Evolutionary conservation across 1,139 yeast species (phyloP), one percentile per base, ranked within the genome.

Genomic region (Kurtzmaniella quercitrusa): DNA sequence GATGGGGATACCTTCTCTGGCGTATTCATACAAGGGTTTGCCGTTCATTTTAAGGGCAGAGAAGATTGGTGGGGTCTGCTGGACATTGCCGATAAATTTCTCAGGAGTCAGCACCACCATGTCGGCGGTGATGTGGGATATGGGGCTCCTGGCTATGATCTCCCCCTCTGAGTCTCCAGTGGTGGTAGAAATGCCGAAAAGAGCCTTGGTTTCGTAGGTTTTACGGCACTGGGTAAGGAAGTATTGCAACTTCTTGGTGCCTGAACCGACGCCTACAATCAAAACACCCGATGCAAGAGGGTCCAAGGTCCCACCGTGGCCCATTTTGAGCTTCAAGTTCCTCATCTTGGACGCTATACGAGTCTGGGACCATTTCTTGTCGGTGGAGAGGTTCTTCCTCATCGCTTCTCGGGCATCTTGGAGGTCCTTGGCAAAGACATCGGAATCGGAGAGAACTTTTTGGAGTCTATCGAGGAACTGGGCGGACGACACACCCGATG

Each of bases 301-400:
- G 58, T 94, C 99, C 39, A 94, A 70, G 0, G 99, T 93, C 6
- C 99, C 99, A 7, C 98, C 99, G 63, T 94, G 99, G 1, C 99
- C 99, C 69, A 93, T 85, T 58, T 94, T 93, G 25, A 91, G 79
- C 55, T 81, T 82, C n/a, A 77, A 65, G 42, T 71, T 67, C 40
- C 75, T 65, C 29, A 75, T 68, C 44, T 74, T 74, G 46, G 80
- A 73, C 44, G 52, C 71, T 54, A 64, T 74, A 59, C 61, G 66
- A 56, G 60, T 65, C 63, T 51, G 70, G 60, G 66, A 69, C 75
- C 66, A 75, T 61, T 63, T 77, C 62, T 51, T 73, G 67, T 54
- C 79, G 60, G 62, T 73, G 59, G 55, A 75, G 62, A 60, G 68
- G 59, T 57, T 68, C 40, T 55, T 56, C 24, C 60, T 51, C 41